Conservation (phyloP, 148 eudicot genomes). For the Beta vulgaris region DNA sequence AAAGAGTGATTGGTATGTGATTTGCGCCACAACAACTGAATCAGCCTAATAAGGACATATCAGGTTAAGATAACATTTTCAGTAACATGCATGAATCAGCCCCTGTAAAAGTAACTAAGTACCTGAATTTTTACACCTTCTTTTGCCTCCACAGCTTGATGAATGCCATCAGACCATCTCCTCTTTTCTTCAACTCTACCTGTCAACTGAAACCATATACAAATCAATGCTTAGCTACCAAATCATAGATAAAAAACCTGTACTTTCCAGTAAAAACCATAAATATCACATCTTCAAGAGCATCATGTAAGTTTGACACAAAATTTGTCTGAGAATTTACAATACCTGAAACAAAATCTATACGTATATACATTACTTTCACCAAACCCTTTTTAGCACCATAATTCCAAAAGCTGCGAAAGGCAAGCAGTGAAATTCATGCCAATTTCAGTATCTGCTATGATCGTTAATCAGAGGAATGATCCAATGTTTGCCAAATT, state of each 20-base stretch:
- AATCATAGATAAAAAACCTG: neutral
- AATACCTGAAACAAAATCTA: neutral
- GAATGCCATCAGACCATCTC: slow-evolving; percentile 99
- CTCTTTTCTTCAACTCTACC: slow-evolving; percentile 98
- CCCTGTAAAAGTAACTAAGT: neutral
- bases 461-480: neutral
- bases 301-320: neutral
- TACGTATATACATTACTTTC: neutral
- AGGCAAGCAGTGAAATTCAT: neutral
- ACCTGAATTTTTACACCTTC: slow-evolving; percentile 93
- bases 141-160: slow-evolving; percentile 99
- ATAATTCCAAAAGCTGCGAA: neutral
- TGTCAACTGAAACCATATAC: slow-evolving; percentile 60
- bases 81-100: neutral
- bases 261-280: neutral
- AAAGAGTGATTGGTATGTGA: slow-evolving; percentile 91
- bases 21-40: slow-evolving; percentile 97
- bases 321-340: neutral
- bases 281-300: neutral
- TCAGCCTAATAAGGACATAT: slow-evolving; percentile 53
- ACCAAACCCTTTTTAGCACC: neutral
- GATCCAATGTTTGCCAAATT: too few relatives aligned
- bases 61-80: neutral
- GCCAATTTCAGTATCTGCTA: neutral
- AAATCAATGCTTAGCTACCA: neutral